A percentile compares a stretch with the other conserved stretches of the same genome.
These are phyloP conservation scores for Zoysia japonica DNA, from an alignment of 176 grass and related monocot genomes.

Conservation along the genomic window DNA sequence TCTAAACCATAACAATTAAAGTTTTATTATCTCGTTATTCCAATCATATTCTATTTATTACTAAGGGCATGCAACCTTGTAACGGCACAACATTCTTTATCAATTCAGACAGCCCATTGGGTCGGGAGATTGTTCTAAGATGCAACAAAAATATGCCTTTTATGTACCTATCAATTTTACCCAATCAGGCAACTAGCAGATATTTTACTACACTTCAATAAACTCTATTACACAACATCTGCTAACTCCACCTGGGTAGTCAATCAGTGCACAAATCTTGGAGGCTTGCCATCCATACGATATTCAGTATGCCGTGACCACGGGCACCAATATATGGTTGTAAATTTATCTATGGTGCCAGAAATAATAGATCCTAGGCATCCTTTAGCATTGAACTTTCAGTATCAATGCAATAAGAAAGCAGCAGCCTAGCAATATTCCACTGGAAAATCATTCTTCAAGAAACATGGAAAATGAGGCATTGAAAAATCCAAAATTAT, in stretches of 20 bases:
- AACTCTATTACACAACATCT: not conserved
- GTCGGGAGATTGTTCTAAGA: not conserved
- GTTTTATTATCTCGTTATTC: not conserved
- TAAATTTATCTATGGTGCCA: not conserved
- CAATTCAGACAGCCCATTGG: not conserved
- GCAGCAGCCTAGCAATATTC: not conserved
- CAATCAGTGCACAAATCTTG: not conserved
- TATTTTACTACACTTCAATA: not conserved
- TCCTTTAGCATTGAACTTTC: not conserved
- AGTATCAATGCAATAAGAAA: slow-evolving; percentile 4
- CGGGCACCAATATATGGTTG: not conserved
- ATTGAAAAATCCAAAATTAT: not conserved
- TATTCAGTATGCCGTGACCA: not conserved
- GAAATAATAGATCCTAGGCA: not conserved
- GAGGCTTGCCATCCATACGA: not conserved
- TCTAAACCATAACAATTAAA: not conserved
- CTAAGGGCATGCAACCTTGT: not conserved
- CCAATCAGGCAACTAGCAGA: not conserved
- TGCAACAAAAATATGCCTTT: not conserved
- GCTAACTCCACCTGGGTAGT: not conserved
- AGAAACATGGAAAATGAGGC: slow-evolving; percentile 6
- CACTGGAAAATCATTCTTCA: not conserved
- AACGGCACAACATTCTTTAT: not conserved
- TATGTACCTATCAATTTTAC: not conserved
- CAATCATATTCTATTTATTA: not conserved